Evolutionary conservation across 75 land plant species (phyloP), one percentile per base, ranked within the genome.

Genomic region (Azolla pinnata): DNA sequence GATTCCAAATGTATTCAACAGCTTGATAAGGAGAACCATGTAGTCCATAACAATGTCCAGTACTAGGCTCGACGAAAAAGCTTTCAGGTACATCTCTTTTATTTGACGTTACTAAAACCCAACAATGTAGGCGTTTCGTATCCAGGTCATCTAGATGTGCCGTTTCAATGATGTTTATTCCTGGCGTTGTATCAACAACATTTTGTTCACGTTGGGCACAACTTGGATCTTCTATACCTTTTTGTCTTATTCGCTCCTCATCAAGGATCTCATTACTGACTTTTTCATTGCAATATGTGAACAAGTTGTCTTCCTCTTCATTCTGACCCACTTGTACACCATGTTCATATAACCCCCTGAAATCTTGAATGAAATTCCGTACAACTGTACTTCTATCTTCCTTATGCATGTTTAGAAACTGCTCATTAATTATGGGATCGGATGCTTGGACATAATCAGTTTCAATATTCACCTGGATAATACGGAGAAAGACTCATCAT

Each of bases 11-110:
- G 49, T 56, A 70, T 35, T 70, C 73, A 45, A 70, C 64, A n/a
- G 60, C 73, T 62, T 70, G 66, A 46, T 70, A 70, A n/a, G 73
- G 73, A 23, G 73, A 64, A 9, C 46, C 40, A 1, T 42, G 29
- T 1, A 62, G 66, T 24, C 17, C 3, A 55, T 69, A 69, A 23
- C 34, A n/a, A 26, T n/a, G 33, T 0, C 62, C 70, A 56, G 73
- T 70, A 47, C 61, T 70, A 10, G 73, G 73, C 53, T 70, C 73
- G 27, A 70, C 17, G 31, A 57, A 70, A 38, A 70, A 70, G 30
- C 60, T 57, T 32, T 70, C 62, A 33, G 73, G 19, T 2, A 70
- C 31, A 45, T 60, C 68, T 10, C 73, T 57, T 21, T 56, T 66
- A 24, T 69, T 69, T 34, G 40, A 28, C 14, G 57, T 48, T 20